Evolutionary conservation across 257 asterid species (phyloP), one percentile per base, ranked within the genome.

Genomic region (Coffea canephora): DNA sequence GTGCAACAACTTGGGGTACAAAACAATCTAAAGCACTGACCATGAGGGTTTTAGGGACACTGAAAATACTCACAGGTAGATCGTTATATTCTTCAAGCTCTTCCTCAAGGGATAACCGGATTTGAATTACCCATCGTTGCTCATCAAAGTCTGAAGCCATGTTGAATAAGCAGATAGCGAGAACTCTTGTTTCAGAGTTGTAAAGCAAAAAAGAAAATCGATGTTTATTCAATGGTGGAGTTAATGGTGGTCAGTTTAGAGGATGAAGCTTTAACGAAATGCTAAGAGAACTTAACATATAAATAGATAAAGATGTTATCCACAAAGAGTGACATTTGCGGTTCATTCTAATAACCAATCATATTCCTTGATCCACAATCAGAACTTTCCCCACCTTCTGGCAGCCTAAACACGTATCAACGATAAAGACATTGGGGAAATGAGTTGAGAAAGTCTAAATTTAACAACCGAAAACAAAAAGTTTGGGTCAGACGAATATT

Each of bases 101-200:
- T 23, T 85, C 89, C 31, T 93, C 91, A 0, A 94, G 85, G 34
- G 88, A 82, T 74, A 74, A 83, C 25, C 94, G 96, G 43, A 94
- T 86, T 83, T 91, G 90, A 88, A 88, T 83, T 61, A 94, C 82
- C 98, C 97, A 92, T 70, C 85, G 87, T n/a, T 82, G 84, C 77
- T 91, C 96, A 27, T 93, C 92, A 7, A 83, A 36, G 71, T 16
- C 41, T 72, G 84, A 69, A 25, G 64, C 27, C 73, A 74, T 79
- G 71, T 41, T 76, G 43, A 50, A 27, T 46, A 72, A 7, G 69
- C 76, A 39, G 79, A 64, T 43, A 69, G 34, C 34, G 1, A 31
- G 36, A 31, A n/a, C 59, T 79, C 31, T 45, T 19, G 50, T 19
- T 68, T 36, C n/a, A 59, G 25, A 50, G 69, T 48, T 55, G 43